These are phyloP conservation scores for Hymenoscyphus fructigenus DNA, from an alignment of 2,329 filamentous ascomycete species.

Conservation along the genomic window DNA sequence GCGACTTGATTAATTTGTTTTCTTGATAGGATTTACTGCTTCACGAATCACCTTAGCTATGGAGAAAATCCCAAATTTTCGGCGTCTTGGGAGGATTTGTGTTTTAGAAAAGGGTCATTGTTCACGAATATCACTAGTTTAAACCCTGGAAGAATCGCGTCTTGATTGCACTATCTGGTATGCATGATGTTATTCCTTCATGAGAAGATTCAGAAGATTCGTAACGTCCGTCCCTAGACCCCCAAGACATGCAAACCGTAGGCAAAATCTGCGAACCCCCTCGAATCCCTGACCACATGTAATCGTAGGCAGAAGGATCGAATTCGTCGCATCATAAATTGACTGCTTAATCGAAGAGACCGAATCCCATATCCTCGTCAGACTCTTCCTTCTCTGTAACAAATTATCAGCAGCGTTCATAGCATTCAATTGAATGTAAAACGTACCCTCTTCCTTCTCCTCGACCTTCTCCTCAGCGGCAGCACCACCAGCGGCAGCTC, in stretches of 20 bases:
- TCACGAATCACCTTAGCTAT: too few species aligned
- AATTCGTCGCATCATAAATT: conserved; percentile 26
- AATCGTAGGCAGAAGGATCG: conserved; percentile 27
- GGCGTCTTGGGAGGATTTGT: not conserved
- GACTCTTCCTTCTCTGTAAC: conserved; percentile 63
- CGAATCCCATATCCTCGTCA: conserved; percentile 76
- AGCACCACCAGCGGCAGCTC: conserved; percentile 64
- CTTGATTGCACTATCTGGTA: conserved; percentile 34
- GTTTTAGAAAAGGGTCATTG: not conserved
- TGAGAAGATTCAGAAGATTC: conserved; percentile 25
- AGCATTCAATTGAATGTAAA: conserved; percentile 35
- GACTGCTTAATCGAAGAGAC: conserved; percentile 69
- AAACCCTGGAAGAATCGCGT: conserved; percentile 35
- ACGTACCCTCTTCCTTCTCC: conserved; percentile 82
- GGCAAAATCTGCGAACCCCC: conserved; percentile 34
- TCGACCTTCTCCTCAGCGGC: conserved; percentile 65
- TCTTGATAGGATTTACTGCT: too few species aligned
- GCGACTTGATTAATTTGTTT: too few species aligned
- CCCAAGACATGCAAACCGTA: conserved; percentile 32
- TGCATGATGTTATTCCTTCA: conserved; percentile 29
- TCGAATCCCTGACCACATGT: conserved; percentile 29
- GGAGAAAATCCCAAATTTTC: not conserved
- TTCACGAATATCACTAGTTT: not conserved
- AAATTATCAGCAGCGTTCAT: conserved; percentile 27
- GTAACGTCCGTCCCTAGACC: conserved; percentile 24